phyloP scores from a whole-genome alignment of 768 basidiomycete species.

The Mycena maculata region DNA sequence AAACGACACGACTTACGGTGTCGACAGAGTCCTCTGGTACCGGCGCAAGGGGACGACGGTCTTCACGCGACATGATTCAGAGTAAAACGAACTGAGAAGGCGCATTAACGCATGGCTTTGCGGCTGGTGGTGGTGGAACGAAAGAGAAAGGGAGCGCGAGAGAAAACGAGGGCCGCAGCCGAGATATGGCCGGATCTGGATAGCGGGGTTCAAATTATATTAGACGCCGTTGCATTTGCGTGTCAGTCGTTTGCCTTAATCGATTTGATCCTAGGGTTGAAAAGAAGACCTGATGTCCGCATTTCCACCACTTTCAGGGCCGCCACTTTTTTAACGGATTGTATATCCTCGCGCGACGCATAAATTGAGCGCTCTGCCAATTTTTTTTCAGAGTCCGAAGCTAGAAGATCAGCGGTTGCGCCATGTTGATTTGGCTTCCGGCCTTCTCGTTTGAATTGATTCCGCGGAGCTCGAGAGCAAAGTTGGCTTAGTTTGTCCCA shows the following conservation, averaged over 20 bases:
- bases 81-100: neutral
- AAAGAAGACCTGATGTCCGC: neutral
- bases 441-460: no score
- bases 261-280: neutral
- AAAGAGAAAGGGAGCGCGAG: constrained; percentile 3
- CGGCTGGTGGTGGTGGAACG: constrained; percentile 13
- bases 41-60: constrained; percentile 35
- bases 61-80: constrained; percentile 32
- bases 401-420: no score
- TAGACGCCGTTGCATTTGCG: neutral
- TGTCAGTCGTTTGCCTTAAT: neutral
- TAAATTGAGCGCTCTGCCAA: no score
- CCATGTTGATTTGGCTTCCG: no score
- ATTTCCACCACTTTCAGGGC: neutral
- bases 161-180: neutral
- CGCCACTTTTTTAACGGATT: no score
- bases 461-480: neutral
- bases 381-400: no score
- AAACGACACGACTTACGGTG: constrained; percentile 16
- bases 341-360: no score
- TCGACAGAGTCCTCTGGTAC: constrained; percentile 36
- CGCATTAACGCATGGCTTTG: constrained; percentile 17
- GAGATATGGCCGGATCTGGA: constrained; percentile 1
- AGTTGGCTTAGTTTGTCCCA: no score
- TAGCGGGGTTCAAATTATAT: neutral